Base-by-base conservation (phyloP, 768 basidiomycete species). In the Amanita exitialis region DNA sequence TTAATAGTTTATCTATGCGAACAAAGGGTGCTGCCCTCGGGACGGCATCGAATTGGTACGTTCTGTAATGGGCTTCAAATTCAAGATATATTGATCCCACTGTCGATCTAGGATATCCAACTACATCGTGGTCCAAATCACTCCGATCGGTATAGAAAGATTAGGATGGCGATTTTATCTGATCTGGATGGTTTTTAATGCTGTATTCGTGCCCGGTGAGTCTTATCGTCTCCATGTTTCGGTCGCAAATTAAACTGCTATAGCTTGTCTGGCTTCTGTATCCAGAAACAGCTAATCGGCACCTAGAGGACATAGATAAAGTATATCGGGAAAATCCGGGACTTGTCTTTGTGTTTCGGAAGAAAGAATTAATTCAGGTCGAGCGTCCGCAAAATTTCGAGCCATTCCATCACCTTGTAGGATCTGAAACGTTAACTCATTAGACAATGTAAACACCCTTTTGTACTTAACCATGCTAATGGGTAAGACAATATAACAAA, bases 101-200 rank as follows among this genome's bases (percentile, higher is more conserved):
- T 15, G 13, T 18, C 10, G 34, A 8, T 38, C 6, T 41, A 72
- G 70, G 71, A 70, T 77, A 55, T 73, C 71, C n/a, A 77, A 75
- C 54, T 75, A 73, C 49, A 63, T 75, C 2, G 71, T 77, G 7
- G 74, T 77, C 1, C 73, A 77, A 57, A 70, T 74, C 38, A 77
- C 75, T 1, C 75, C 75, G 4, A 54, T 64, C 4, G 73, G 74
- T 0, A 75, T 77, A 32, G 68, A 67, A 8, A 69, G 62, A 44
- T 62, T 76, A 16, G 73, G 74, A 1, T 76, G 75, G 75, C 64
- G 63, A 38, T 76, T 75, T 56, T 76, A 75, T 49, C 58, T 75
- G 38, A 74, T 77, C 44, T 77, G 75, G 75, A 68, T 65, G 52
- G 64, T 67, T 6, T 75, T 75, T 63, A 75, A 77, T 53, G 69